Evolutionary conservation across 176 grass and related monocot species (phyloP), one percentile per base, ranked within the genome.

Genomic region (Oryza coarctata): DNA sequence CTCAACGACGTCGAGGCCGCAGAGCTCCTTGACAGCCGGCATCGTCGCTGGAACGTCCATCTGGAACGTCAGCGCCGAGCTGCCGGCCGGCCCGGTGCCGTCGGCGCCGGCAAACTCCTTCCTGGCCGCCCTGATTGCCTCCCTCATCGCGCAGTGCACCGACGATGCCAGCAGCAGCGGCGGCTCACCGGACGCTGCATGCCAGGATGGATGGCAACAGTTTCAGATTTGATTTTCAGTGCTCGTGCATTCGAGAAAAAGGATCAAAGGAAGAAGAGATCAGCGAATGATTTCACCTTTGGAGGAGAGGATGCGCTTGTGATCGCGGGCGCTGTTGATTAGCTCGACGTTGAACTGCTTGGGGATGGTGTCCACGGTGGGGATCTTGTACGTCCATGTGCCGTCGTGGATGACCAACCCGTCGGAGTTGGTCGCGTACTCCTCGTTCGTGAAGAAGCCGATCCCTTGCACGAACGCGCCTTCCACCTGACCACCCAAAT

Each of bases 331-430:
- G 29, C 84, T 97, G 32, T 86, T 93, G 57, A 93, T 70, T 4
- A 97, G 84, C 70, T 97, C 88, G 12, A 97, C 89, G 66, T 97
- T 93, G 40, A 97, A 81, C 55, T 97, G 74, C 85, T 91, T 97
- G 0, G 94, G 91, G 43, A 97, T 93, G 55, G 88, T 97, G 50
- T 97, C 94, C 18, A 97, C 78, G 0, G 91, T 93, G 1, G 94
- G 94, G 68, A 93, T 83, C 81, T 97, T 97, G 80, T 97, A 97
- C 22, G 89, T 97, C 94, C 94, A 94, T 20, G 94, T 97, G 28
- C 91, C 89, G 23, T 97, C 94, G 12, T 78, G 76, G 44, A 94
- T 70, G 35, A 89, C 83, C 82, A 97, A 34, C 6, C 94, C 94
- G 12, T 97, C 89, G 14, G 89, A 83, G 77, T 97, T 97, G 9